Conservation (phyloP, 73 alveolate species). For the Uronychia binucleata region DNA sequence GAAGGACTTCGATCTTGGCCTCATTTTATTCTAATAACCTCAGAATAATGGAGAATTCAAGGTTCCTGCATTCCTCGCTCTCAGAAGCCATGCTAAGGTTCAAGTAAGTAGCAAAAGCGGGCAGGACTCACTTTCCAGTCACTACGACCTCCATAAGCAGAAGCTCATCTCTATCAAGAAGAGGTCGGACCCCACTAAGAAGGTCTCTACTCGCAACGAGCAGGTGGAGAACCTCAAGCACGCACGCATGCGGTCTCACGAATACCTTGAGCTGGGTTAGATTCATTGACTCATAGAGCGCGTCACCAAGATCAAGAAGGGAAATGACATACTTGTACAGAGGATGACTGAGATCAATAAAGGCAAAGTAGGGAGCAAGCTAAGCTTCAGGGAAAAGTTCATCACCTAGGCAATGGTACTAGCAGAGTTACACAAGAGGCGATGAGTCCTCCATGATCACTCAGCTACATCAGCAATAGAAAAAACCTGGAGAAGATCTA, state of each 20-base stretch:
- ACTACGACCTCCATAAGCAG: neutral
- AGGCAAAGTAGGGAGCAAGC: neutral
- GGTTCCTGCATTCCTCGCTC: too few species aligned
- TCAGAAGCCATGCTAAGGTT: too few species aligned
- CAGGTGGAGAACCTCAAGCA: neutral
- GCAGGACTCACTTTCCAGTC: neutral
- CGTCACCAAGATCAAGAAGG: neutral
- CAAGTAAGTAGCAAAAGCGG: too few species aligned
- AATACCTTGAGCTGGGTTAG: neutral
- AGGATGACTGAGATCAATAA: neutral
- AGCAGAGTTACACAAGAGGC: neutral
- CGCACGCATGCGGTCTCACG: neutral
- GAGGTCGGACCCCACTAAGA: neutral
- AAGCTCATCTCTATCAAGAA: neutral
- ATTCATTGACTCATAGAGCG: neutral
- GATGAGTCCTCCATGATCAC: neutral
- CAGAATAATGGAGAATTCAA: too few species aligned
- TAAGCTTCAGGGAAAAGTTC: neutral
- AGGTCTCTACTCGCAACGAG: neutral
- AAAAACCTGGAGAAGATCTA: neutral
- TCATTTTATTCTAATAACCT: too few species aligned
- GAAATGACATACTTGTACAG: neutral
- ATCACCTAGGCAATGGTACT: neutral
- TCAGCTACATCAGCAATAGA: neutral
- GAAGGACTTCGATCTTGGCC: too few species aligned